Conservation (phyloP, 1,284 basidiomycete species). For the Irpex sp. region DNA sequence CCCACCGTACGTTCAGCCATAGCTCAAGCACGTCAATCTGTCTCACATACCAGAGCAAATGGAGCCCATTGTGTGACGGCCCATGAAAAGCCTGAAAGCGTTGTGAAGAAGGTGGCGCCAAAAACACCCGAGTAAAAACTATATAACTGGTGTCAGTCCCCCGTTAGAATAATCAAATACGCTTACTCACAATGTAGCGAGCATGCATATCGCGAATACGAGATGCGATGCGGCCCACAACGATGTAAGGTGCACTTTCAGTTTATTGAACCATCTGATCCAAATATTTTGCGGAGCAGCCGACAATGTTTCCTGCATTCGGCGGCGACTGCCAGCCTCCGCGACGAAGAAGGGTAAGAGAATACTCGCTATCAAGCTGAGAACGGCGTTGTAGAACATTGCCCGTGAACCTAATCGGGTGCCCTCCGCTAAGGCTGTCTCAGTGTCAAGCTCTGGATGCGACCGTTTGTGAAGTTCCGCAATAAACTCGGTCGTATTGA, state of each 20-base stretch:
- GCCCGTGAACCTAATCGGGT: slow-evolving; percentile 84
- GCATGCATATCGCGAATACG: slow-evolving; percentile 69
- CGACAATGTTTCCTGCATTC: slow-evolving; percentile 23
- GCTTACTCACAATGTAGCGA: slow-evolving; percentile 65
- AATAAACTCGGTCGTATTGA: slow-evolving; percentile 86
- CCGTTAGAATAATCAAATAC: neutral
- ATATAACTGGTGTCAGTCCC: neutral
- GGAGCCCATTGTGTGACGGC: slow-evolving; percentile 80
- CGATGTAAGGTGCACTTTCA: slow-evolving; percentile 56
- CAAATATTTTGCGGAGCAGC: slow-evolving; percentile 17
- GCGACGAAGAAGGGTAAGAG: slow-evolving; percentile 71
- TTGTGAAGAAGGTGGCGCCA: slow-evolving; percentile 64
- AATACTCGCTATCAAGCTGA: slow-evolving; percentile 70
- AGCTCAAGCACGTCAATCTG: too few species aligned
- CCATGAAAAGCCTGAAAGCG: slow-evolving; percentile 73
- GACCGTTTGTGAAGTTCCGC: slow-evolving; percentile 76
- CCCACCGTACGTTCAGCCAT: too few species aligned
- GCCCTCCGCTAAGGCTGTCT: slow-evolving; percentile 59
- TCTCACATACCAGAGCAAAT: slow-evolving; percentile 55
- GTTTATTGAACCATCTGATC: slow-evolving; percentile 28
- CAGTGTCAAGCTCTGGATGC: slow-evolving; percentile 28
- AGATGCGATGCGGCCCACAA: slow-evolving; percentile 77
- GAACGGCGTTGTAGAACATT: slow-evolving; percentile 72
- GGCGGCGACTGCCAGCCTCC: slow-evolving; percentile 24
- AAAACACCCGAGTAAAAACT: slow-evolving; percentile 64